Evolutionary conservation across 2,329 filamentous ascomycete genomes (phyloP), one percentile per base, ranked within the genome.

Genomic region (Colletotrichum orbiculare): DNA sequence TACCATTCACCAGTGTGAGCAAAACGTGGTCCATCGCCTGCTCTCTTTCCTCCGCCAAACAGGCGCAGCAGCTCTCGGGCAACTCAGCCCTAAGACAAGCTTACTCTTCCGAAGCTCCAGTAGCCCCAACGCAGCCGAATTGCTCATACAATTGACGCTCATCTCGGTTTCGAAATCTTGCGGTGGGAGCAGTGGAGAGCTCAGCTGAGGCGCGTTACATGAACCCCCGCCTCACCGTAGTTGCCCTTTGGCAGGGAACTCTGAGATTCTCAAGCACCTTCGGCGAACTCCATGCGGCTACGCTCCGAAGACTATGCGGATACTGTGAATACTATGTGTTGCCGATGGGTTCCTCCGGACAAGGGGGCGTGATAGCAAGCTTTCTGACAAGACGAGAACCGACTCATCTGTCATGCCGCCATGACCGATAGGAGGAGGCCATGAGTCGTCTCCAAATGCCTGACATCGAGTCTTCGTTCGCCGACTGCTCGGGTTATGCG

Each of bases 31-130:
- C 37, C 42, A 54, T 41, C 45, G 45, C 45, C 45, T 49, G 37
- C 15, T 46, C 15, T 46, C 9, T 17, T 33, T 46, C 46, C 55
- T 42, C 43, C 55, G 37, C 25, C 48, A 13, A 54, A 38, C 34
- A 35, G 57, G 62, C 46, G 41, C 57, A 56, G 50, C 57, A 58
- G 55, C 55, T 58, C 46, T 55, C 52, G 43, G 50, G 37, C 39
- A 65, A 39, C 62, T 65, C 62, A 65, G 62, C 62, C 62, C 62
- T 61, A 65, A 56, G 33, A 41, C 39, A 62, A 65, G 57, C 62
- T 52, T 62, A 50, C 53, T 43, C 13, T 39, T 13, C 25, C 34
- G 50, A 15, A 54, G 45, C 57, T 61, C 43, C 56, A 45, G 25
- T 25, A 5, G 15, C 42, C 15, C 15, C 10, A 5, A 46, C 48